Evolutionary conservation across 2,329 filamentous ascomycete genomes (phyloP).

Genomic region (Sporothrix pseudoabietina): DNA sequence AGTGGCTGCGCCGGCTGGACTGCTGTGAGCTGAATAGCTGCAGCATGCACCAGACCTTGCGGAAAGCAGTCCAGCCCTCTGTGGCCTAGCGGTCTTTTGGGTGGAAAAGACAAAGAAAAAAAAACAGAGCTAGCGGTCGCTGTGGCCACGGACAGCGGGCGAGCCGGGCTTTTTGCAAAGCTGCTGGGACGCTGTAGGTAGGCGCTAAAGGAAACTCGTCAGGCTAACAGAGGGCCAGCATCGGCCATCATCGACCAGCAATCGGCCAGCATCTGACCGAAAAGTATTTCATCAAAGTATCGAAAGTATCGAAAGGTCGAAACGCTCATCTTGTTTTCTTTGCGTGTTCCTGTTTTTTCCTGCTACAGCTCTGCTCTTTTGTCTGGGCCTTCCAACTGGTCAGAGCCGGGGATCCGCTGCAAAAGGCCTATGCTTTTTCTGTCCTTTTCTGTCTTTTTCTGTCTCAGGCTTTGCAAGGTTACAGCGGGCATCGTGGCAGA

Average conservation of each 20-base stretch:
- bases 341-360: not conserved
- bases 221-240: not conserved
- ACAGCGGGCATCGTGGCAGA: not conserved
- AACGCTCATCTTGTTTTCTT: not conserved
- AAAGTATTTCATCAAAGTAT: not conserved
- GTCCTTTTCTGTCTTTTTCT: not conserved
- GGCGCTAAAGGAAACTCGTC: not conserved
- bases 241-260: not conserved
- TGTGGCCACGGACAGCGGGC: constrained; percentile 14
- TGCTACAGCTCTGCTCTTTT: not conserved
- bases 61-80: not conserved
- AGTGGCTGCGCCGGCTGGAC: not conserved
- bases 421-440: not conserved
- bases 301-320: not conserved
- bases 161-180: not conserved
- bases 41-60: not conserved
- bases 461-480: not conserved
- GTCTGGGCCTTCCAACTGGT: not conserved
- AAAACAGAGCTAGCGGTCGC: constrained; percentile 8
- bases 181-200: not conserved
- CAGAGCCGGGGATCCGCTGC: not conserved
- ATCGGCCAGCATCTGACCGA: not conserved
- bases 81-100: not conserved
- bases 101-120: not conserved
- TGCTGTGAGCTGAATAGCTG: not conserved